Evolutionary conservation across 352 stramenopile species (phyloP).

Genomic region (Phytophthora syringae): DNA sequence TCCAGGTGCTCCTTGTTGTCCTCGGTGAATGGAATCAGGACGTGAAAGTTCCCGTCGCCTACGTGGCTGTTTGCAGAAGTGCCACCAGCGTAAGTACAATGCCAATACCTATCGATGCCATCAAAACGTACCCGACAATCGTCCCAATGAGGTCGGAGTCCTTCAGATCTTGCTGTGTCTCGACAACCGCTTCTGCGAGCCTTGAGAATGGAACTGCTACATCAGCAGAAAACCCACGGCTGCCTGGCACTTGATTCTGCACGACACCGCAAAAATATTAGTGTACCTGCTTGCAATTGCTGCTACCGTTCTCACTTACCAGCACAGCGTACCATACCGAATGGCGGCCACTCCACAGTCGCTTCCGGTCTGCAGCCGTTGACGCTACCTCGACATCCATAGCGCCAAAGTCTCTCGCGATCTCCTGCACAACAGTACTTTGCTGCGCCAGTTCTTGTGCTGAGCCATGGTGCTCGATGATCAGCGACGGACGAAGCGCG

Average conservation of each 20-base stretch:
- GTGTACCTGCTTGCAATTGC: background rate
- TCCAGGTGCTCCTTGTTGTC: conserved; percentile 86
- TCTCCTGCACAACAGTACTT: conserved; percentile 73
- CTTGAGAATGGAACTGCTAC: conserved; percentile 95
- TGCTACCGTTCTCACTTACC: conserved; percentile 33
- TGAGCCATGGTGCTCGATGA: conserved; percentile 93
- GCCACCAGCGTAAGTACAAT: background rate
- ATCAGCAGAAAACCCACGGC: conserved; percentile 91
- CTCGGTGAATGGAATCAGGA: conserved; percentile 92
- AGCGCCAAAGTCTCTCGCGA: conserved; percentile 81
- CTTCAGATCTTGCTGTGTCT: conserved; percentile 91
- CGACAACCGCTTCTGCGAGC: conserved; percentile 91
- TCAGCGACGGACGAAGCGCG: conserved; percentile 85
- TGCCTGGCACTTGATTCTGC: conserved; percentile 71
- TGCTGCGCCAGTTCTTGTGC: conserved; percentile 82
- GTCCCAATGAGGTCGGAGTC: conserved; percentile 84
- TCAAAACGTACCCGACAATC: conserved; percentile 80
- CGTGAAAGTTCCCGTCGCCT: conserved; percentile 98
- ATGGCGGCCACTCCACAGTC: conserved; percentile 79
- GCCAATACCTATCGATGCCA: background rate
- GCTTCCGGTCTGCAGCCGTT: conserved; percentile 66
- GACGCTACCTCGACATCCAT: conserved; percentile 77
- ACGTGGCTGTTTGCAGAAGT: conserved; percentile 53
- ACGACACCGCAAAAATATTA: background rate
- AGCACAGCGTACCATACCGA: conserved; percentile 81